Evolutionary conservation across 192 early-diverging fungal genomes (phyloP), one percentile per base, ranked within the genome.

Genomic region (Linnemannia hyalina): DNA sequence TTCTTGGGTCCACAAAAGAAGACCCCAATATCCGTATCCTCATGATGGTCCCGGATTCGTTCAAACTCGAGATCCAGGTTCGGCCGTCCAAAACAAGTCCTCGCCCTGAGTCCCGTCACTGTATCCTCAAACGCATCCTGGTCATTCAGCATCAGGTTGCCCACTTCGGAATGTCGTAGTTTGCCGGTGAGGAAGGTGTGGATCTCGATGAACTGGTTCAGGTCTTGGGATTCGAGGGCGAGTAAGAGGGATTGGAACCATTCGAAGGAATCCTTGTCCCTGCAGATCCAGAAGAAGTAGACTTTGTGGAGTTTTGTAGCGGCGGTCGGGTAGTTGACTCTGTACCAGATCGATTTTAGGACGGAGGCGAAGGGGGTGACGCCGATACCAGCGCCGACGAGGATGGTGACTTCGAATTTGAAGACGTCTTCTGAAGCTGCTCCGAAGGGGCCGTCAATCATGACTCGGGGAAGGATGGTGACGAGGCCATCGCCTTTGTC

Each of bases 221-320:
- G 74, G 18, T 92, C 88, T 70, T 93, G 89, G 54, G 92, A 88
- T 70, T 95, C 93, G 29, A 97, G 89, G 0, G 95, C 92, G 26
- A 91, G 63, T 32, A 97, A 87, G 71, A 95, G 82, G 38, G 94
- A 93, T 86, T 95, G 94, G 91, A 97, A 97, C 95, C 96, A 97
- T 80, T 95, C 91, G 41, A 97, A 94, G 5, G 95, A 88, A 73
- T 87, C 82, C 49, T 87, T 92, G 82, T 97, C 96, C 35, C 96
- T 92, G 76, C 91, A 93, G 18, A 94, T 89, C 96, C 95, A 97
- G 78, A 96, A 92, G 76, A 97, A 92, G 77, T 95, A 96, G 6
- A 95, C 93, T 80, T 95, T 97, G 41, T 88, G 89, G 15, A 92
- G 79, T 10, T 88, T 88, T 63, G 89, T 86, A 26, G 78, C 77